These are phyloP conservation scores for Petunia hybrid DNA, from an alignment of 305 asterid species.

Conservation along the genomic window DNA sequence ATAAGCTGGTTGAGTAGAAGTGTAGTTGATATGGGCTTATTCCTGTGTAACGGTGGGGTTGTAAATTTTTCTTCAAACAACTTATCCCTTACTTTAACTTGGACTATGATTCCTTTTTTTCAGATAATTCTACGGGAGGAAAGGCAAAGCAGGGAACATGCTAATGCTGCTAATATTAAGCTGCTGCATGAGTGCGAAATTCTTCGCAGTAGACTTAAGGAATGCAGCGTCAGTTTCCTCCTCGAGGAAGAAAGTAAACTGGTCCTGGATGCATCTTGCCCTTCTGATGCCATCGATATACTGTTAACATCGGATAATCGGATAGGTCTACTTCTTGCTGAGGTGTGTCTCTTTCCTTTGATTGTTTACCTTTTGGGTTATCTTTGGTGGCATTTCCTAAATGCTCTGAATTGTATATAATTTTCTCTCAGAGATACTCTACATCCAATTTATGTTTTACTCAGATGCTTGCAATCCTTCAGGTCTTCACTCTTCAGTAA, in stretches of 20 bases:
- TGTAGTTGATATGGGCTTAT: constrained; percentile 16
- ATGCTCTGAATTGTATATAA: constrained; percentile 16
- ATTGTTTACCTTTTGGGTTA: background rate
- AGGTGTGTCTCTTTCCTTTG: constrained; percentile 45
- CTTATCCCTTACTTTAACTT: background rate
- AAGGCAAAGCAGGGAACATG: constrained; percentile 50
- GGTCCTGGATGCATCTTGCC: constrained; percentile 47
- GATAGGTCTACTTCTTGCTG: constrained; percentile 59
- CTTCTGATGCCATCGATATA: constrained; percentile 56
- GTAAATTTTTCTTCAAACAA: constrained; percentile 4
- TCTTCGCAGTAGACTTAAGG: constrained; percentile 62
- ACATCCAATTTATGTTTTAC: constrained; percentile 24
- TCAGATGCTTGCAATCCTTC: constrained; percentile 5
- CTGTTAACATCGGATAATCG: constrained; percentile 57
- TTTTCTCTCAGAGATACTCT: background rate
- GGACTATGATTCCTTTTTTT: constrained; percentile 16
- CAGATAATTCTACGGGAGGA: constrained; percentile 62
- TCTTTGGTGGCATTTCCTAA: background rate
- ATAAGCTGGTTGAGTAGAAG: background rate
- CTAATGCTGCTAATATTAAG: constrained; percentile 54
- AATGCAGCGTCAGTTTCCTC: constrained; percentile 56
- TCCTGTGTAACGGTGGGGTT: background rate
- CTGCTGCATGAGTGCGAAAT: constrained; percentile 61
- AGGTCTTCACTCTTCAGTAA: constrained; percentile 4
- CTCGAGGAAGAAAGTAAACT: constrained; percentile 56